A percentile compares a stretch with the other conserved stretches of the same genome.
These are phyloP conservation scores for Rhizopogon sp. DNA, from an alignment of 768 basidiomycete species.

Conservation along the genomic window DNA sequence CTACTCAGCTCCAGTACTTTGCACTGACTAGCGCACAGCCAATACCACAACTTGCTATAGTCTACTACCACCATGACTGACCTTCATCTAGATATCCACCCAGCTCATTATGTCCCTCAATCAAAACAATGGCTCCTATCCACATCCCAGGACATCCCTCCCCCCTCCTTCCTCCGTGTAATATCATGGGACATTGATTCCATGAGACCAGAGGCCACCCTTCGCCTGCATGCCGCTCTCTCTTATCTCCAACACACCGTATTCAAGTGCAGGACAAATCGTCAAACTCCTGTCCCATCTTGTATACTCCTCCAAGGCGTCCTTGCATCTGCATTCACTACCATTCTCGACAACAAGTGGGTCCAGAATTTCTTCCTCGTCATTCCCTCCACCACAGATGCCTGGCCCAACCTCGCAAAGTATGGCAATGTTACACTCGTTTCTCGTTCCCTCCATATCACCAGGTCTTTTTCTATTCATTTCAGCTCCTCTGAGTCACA, in stretches of 20 bases:
- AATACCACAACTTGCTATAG: too few relatives aligned
- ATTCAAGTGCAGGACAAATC: conserved; percentile 34
- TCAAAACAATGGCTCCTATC: not conserved
- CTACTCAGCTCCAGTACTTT: too few relatives aligned
- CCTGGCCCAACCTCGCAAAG: conserved; percentile 40
- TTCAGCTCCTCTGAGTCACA: conserved; percentile 41
- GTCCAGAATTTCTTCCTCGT: conserved; percentile 50
- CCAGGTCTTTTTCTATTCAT: conserved; percentile 37
- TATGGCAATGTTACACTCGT: conserved; percentile 65
- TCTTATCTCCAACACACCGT: conserved; percentile 45
- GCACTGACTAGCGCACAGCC: too few relatives aligned
- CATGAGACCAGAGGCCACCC: conserved; percentile 21
- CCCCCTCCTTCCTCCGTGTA: conserved; percentile 37
- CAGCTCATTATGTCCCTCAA: not conserved
- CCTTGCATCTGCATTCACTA: conserved; percentile 32
- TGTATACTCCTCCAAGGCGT: conserved; percentile 65
- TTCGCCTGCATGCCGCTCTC: conserved; percentile 40
- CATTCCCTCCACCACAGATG: conserved; percentile 39
- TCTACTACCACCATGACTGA: not conserved
- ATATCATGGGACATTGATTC: conserved; percentile 66
- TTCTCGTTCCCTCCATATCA: conserved; percentile 41
- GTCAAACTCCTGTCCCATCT: conserved; percentile 45
- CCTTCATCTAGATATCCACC: not conserved
- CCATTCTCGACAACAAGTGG: conserved; percentile 51
- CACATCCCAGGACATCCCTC: not conserved